Conservation (phyloP, 305 asterid species). For the Fraxinus latifolia region DNA sequence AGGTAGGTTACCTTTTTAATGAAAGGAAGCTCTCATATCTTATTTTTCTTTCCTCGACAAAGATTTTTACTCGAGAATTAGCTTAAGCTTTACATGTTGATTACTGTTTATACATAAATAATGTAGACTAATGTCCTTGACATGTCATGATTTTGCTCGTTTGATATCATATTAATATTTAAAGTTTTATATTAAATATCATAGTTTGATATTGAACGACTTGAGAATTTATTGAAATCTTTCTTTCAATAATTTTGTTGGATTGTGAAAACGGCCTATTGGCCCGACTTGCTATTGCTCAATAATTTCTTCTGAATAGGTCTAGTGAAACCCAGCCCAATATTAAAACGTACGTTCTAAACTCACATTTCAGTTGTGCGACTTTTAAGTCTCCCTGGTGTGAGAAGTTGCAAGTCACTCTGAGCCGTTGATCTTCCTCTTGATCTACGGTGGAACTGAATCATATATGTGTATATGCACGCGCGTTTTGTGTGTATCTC, state of each 20-base stretch:
- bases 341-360: too few species aligned
- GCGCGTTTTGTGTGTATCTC: too few species aligned
- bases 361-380: too few species aligned
- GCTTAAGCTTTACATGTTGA: neutral
- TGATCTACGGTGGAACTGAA: too few species aligned
- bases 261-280: too few species aligned
- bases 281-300: too few species aligned
- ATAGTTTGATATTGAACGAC: neutral
- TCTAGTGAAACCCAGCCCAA: too few species aligned
- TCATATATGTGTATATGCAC: too few species aligned
- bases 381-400: too few species aligned
- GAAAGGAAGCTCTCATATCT: neutral
- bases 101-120: neutral
- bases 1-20: slow-evolving; percentile 11
- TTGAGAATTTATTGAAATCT: neutral
- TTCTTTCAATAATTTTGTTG: neutral
- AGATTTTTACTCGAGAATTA: neutral
- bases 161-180: neutral
- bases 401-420: too few species aligned
- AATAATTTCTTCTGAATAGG: too few species aligned
- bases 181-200: neutral
- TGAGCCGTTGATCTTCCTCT: too few species aligned
- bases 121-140: neutral
- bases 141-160: neutral
- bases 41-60: neutral